Percentiles rank a stretch among this genome's conserved stretches.
Conservation (phyloP, 2,329 filamentous ascomycete species). For the Trematosphaeria pertusa region DNA sequence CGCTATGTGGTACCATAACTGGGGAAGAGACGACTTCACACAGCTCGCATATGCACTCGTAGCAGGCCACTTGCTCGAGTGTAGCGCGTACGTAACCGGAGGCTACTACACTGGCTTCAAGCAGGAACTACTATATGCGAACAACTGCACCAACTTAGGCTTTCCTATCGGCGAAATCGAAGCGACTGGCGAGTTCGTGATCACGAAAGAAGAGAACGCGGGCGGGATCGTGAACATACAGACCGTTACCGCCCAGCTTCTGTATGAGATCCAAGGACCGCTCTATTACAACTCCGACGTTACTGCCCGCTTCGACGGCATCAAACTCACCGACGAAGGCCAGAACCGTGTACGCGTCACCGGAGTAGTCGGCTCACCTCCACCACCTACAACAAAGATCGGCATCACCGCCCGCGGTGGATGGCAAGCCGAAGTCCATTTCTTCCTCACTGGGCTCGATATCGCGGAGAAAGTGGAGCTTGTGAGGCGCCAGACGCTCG, state of each 20-base stretch:
- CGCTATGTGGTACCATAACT: conserved; percentile 61
- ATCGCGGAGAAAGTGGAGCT: conserved; percentile 22
- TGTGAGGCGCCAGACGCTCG: conserved; percentile 15
- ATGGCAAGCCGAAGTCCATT: conserved; percentile 31
- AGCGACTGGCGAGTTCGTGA: conserved; percentile 11
- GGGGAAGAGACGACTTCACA: conserved; percentile 59
- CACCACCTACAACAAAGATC: conserved; percentile 57
- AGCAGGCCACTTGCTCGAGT: conserved; percentile 63
- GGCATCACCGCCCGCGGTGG: conserved; percentile 24
- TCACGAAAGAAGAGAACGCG: conserved; percentile 35
- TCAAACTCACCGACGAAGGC: conserved; percentile 10
- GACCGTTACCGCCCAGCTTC: conserved; percentile 58
- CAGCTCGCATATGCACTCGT: conserved; percentile 48
- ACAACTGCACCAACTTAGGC: conserved; percentile 38
- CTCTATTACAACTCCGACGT: conserved; percentile 19
- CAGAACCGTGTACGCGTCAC: conserved; percentile 38
- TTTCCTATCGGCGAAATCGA: conserved; percentile 19
- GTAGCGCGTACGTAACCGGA: conserved; percentile 59
- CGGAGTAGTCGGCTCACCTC: conserved; percentile 49
- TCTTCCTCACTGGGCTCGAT: conserved; percentile 26
- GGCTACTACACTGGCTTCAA: conserved; percentile 59
- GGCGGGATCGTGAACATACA: conserved; percentile 50
- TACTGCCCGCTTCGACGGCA: conserved; percentile 10
- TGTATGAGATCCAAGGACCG: conserved; percentile 44
- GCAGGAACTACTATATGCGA: conserved; percentile 37